Conservation (phyloP, 768 basidiomycete genomes). For the Antrodiella citrinella region DNA sequence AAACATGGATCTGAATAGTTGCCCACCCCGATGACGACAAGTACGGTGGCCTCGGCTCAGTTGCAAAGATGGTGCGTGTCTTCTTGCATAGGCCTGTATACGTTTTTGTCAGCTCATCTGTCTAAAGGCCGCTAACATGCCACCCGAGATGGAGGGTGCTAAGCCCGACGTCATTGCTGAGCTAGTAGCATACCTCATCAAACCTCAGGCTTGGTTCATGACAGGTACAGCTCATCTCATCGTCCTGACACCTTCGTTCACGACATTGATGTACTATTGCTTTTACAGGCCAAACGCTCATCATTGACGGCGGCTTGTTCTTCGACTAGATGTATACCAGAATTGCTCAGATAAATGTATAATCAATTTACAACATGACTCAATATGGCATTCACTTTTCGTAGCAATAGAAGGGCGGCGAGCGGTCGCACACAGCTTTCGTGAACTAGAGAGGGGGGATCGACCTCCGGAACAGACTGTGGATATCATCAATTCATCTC, state of each 20-base stretch:
- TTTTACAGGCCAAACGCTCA: background rate
- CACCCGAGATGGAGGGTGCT: background rate
- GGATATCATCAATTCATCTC: too few species aligned
- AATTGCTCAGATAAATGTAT: background rate
- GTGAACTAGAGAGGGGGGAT: too few species aligned
- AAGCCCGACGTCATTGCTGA: conserved; percentile 7
- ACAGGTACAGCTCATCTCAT: too few species aligned
- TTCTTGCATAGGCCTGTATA: background rate
- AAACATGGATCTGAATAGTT: background rate
- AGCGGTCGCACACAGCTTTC: too few species aligned
- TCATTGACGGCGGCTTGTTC: background rate
- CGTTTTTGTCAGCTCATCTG: background rate
- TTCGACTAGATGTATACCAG: background rate
- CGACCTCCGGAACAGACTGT: too few species aligned
- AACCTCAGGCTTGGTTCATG: conserved; percentile 12
- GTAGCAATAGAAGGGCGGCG: too few species aligned
- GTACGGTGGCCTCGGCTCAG: conserved; percentile 2
- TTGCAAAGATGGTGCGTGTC: background rate
- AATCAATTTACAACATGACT: too few species aligned
- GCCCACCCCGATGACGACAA: conserved; percentile 5
- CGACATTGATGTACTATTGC: background rate
- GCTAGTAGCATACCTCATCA: conserved; percentile 13
- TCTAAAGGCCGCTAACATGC: background rate
- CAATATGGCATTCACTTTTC: too few species aligned
- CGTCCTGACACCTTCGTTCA: too few species aligned